Evolutionary conservation across 73 alveolate species (phyloP).

Genomic region (Loxodes magnus): DNA sequence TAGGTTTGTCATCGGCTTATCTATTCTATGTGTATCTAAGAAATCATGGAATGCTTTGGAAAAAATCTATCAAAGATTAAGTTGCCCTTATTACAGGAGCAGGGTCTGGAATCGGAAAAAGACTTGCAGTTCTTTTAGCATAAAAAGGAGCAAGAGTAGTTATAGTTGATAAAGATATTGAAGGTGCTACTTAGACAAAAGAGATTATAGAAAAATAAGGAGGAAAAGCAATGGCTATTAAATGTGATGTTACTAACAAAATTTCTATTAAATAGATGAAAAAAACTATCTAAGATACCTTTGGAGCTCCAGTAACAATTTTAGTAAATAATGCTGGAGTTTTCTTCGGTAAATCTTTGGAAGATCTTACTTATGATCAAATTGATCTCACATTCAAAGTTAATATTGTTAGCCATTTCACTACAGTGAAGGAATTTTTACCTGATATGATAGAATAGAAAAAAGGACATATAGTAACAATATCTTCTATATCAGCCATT

Average conservation of each 20-base stretch:
- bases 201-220: constrained; percentile 15
- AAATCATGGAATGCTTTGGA: too few species aligned
- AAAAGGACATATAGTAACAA: constrained; percentile 71
- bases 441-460: constrained; percentile 51
- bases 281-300: constrained; percentile 14
- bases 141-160: constrained; percentile 45
- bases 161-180: constrained; percentile 48
- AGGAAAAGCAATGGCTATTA: constrained; percentile 25
- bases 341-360: constrained; percentile 57
- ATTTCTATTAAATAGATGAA: constrained; percentile 33
- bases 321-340: constrained; percentile 79
- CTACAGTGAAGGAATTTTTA: constrained; percentile 56
- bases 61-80: constrained; percentile 41
- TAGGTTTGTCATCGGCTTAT: too few species aligned
- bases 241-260: constrained; percentile 53
- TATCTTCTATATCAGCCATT: constrained; percentile 62
- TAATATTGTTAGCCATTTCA: constrained; percentile 52
- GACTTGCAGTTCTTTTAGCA: constrained; percentile 41
- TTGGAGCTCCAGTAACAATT: constrained; percentile 54
- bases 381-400: constrained; percentile 45
- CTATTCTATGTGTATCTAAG: too few species aligned
- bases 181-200: constrained; percentile 34
- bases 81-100: constrained; percentile 76
- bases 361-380: constrained; percentile 29
- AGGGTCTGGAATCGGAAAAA: constrained; percentile 67